A percentile compares a stretch with the other conserved stretches of the same genome.
Conservation (phyloP, 2,329 filamentous ascomycete genomes). For the Fusarium sp. region DNA sequence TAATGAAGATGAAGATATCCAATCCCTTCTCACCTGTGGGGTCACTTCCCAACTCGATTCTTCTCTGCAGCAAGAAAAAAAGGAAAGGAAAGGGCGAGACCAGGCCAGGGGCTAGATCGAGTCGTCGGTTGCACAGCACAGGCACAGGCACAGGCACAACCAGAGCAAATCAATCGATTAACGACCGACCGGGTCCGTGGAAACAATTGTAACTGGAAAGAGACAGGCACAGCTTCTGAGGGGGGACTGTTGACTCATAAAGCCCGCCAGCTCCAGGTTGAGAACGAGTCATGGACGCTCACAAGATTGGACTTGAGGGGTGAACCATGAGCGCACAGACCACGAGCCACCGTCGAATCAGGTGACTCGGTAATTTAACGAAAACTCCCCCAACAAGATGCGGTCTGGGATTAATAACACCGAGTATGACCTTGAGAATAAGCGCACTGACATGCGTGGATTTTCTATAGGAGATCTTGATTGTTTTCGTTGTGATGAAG, state of each 20-base stretch:
- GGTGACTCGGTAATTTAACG: not conserved
- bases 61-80: not conserved
- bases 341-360: slow-evolving; percentile 5
- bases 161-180: not conserved
- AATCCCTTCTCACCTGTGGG: slow-evolving; percentile 5
- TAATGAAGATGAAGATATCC: slow-evolving; percentile 14
- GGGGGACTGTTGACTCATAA: slow-evolving; percentile 47
- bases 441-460: not conserved
- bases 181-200: slow-evolving; percentile 34
- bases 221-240: slow-evolving; percentile 27
- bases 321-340: not conserved
- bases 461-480: too few relatives aligned
- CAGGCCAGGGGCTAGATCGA: slow-evolving; percentile 18
- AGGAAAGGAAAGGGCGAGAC: slow-evolving; percentile 1
- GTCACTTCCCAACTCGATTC: not conserved
- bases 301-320: not conserved
- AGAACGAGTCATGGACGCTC: slow-evolving; percentile 42
- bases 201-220: slow-evolving; percentile 40
- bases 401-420: not conserved
- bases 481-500: not conserved
- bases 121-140: slow-evolving; percentile 20
- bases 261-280: slow-evolving; percentile 24
- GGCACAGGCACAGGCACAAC: not conserved
- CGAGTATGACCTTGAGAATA: not conserved
- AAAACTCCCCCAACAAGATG: not conserved